phyloP scores from a whole-genome alignment of 176 grass and related monocot species.

The Triticum aestivum region DNA sequence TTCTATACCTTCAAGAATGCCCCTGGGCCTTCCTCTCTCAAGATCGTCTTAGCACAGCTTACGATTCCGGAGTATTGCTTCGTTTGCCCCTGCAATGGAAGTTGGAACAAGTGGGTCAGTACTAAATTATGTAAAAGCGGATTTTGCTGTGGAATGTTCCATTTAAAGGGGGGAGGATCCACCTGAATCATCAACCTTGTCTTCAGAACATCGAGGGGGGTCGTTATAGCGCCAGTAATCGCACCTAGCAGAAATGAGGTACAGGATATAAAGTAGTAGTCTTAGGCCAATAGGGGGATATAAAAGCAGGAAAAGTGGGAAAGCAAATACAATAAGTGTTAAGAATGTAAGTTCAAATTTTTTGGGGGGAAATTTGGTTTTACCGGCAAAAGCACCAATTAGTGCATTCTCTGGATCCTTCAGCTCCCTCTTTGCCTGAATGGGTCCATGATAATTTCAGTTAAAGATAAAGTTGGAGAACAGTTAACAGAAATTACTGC shows the following conservation, averaged over 20 bases:
- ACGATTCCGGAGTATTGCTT: constrained; percentile 73
- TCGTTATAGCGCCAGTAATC: constrained; percentile 92
- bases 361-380: neutral
- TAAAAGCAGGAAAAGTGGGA: neutral
- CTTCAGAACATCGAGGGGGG: constrained; percentile 91
- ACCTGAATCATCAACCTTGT: constrained; percentile 99
- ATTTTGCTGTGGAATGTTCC: neutral
- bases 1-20: constrained; percentile 75
- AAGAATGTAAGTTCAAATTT: neutral
- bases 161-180: neutral
- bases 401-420: constrained; percentile 96
- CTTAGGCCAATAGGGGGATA: neutral
- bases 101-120: neutral
- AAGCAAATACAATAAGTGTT: neutral
- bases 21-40: constrained; percentile 71
- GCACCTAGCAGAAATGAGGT: constrained; percentile 46
- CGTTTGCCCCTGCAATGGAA: constrained; percentile 50
- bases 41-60: constrained; percentile 78
- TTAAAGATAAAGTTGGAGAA: neutral
- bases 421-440: constrained; percentile 82
- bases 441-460: neutral
- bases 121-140: neutral
- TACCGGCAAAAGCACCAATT: constrained; percentile 96
- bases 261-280: neutral
- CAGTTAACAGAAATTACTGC: neutral